Evolutionary conservation across 257 asterid species (phyloP).

Genomic region (Solanum megistacrolobum): DNA sequence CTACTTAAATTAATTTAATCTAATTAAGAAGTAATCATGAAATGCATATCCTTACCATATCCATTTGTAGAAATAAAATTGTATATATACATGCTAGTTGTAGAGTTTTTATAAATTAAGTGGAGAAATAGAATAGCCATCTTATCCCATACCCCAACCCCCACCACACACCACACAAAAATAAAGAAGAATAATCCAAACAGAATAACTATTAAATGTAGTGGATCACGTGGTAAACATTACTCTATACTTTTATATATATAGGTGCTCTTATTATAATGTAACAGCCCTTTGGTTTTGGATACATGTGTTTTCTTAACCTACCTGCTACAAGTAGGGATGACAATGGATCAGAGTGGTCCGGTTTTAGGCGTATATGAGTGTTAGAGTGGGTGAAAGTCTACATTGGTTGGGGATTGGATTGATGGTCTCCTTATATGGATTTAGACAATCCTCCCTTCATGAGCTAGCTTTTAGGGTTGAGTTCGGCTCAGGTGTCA

Average conservation of each 20-base stretch:
- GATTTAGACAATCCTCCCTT: fast-evolving
- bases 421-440: no score
- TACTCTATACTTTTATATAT: neutral
- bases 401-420: no score
- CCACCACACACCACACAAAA: neutral
- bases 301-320: neutral
- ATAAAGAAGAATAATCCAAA: neutral
- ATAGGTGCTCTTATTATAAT: neutral
- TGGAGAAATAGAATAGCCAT: neutral
- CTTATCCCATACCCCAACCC: neutral
- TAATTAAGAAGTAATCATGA: neutral
- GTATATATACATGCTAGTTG: neutral
- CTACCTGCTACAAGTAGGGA: neutral
- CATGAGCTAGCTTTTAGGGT: no score
- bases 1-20: neutral
- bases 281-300: neutral
- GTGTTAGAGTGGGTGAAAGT: no score
- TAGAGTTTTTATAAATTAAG: neutral
- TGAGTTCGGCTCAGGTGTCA: fast-evolving
- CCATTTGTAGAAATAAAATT: neutral
- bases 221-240: neutral
- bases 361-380: neutral
- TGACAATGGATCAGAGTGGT: neutral
- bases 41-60: neutral
- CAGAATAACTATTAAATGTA: neutral